phyloP scores from a whole-genome alignment of 352 stramenopile genomes.

The Pythium chondricola region DNA sequence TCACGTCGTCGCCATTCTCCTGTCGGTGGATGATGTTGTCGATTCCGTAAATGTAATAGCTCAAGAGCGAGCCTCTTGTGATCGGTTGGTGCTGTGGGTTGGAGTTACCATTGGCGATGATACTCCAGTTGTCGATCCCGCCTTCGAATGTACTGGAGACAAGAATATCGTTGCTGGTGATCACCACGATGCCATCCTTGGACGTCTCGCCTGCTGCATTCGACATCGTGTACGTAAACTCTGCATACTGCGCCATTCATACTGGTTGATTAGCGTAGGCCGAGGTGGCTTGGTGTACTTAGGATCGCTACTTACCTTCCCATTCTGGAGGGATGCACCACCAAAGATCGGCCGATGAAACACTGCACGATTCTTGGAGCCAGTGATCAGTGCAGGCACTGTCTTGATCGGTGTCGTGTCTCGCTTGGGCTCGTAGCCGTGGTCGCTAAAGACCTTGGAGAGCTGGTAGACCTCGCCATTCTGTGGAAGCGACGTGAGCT shows the following conservation, averaged over 20 bases:
- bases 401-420: constrained; percentile 44
- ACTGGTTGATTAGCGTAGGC: too few relatives aligned
- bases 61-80: constrained; percentile 65
- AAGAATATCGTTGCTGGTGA: constrained; percentile 62
- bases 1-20: constrained; percentile 58
- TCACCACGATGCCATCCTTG: constrained; percentile 66
- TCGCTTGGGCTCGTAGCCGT: constrained; percentile 86
- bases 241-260: too few relatives aligned
- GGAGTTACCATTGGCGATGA: constrained; percentile 55
- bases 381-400: constrained; percentile 59
- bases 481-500: constrained; percentile 78
- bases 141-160: constrained; percentile 83
- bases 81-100: constrained; percentile 48
- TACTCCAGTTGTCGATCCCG: constrained; percentile 69
- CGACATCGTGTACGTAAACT: constrained; percentile 84
- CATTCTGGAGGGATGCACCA: constrained; percentile 40
- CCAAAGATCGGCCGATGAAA: constrained; percentile 70
- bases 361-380: constrained; percentile 81
- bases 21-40: constrained; percentile 61
- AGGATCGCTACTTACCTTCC: constrained; percentile 32
- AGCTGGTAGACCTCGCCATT: constrained; percentile 86
- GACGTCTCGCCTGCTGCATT: constrained; percentile 53
- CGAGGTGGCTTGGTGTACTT: background rate
- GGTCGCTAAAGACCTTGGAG: constrained; percentile 82
- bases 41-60: constrained; percentile 86